Evolutionary conservation across 2,329 filamentous ascomycete genomes (phyloP), one percentile per base, ranked within the genome.

Genomic region (Graphilbum fragrans): DNA sequence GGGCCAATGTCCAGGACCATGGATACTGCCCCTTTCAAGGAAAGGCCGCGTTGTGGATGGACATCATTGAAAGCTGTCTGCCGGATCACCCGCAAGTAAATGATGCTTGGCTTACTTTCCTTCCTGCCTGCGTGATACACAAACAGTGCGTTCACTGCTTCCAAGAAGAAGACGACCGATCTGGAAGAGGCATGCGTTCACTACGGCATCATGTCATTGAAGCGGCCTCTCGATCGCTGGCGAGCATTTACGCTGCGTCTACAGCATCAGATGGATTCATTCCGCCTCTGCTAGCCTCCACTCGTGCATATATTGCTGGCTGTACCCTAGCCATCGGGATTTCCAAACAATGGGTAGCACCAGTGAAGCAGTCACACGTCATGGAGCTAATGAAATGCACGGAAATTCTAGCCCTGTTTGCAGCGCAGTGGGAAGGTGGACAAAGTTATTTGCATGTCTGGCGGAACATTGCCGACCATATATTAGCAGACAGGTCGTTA

Each of bases 131-230:
- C 21, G 35, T 37, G 17, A 10, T 14, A 10, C 39, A 41, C 23
- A 17, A 20, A 11, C 39, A 41, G 35, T 41, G 39, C 35, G 20
- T 41, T 19, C 39, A 41, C 35, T 41, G 39, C 35, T 41, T 41
- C 12, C 39, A 41, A 22, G 39, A 41, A 29, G 14, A 23, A 10
- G 39, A 41, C 19, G 35, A 41, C 19, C 34, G 34, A n/a, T n/a
- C n/a, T 10, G 25, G n/a, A 8, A 14, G 19, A 9, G 39, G 39
- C 23, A 41, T 41, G 39, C n/a, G 14, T 14, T 32, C 34, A 5
- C 27, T 41, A n/a, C 39, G 39, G 2, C 39, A 14, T 9, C 33
- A 20, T 16, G 35, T 41, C 7, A 11, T 37, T n/a, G 19, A 25
- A 8, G 33, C 25, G 4, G 39, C 39, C 8, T 8, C 27, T 11